These are phyloP conservation scores for Zygnema cylindricum DNA, from an alignment of 139 green algal genomes.

Conservation along the genomic window DNA sequence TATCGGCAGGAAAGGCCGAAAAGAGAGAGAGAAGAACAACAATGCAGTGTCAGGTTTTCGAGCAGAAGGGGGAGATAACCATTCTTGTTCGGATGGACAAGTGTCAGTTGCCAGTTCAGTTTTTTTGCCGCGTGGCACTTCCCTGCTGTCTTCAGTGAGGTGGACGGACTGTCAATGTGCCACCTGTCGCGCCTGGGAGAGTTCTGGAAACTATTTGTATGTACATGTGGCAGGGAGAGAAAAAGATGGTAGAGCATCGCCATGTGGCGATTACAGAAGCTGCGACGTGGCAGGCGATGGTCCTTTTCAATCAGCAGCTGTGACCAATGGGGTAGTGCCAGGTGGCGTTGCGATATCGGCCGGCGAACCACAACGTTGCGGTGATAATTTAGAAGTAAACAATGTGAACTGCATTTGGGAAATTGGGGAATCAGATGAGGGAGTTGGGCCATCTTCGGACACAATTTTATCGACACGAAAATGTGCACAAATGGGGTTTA, in stretches of 20 bases:
- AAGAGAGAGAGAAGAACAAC: neutral
- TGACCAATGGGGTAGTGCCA: neutral
- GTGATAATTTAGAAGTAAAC: neutral
- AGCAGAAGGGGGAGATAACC: neutral
- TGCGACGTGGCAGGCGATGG: neutral
- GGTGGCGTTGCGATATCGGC: neutral
- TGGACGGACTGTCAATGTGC: slow-evolving; percentile 22
- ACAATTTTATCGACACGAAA: neutral
- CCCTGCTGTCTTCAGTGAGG: neutral
- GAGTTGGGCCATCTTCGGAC: neutral
- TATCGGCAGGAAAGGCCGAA: neutral
- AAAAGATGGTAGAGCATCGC: neutral
- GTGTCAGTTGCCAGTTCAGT: neutral
- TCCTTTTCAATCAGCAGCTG: neutral
- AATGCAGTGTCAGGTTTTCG: neutral
- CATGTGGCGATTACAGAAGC: neutral
- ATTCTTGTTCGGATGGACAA: neutral
- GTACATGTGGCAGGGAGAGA: neutral
- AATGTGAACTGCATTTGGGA: neutral
- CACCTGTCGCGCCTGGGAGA: neutral
- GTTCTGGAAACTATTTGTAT: neutral
- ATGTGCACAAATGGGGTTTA: neutral
- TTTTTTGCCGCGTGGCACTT: neutral
- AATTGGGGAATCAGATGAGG: neutral
- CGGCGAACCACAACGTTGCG: too few species aligned